phyloP scores from a whole-genome alignment of 495 filamentous ascomycete species.

The Penicillium egyptiacum region DNA sequence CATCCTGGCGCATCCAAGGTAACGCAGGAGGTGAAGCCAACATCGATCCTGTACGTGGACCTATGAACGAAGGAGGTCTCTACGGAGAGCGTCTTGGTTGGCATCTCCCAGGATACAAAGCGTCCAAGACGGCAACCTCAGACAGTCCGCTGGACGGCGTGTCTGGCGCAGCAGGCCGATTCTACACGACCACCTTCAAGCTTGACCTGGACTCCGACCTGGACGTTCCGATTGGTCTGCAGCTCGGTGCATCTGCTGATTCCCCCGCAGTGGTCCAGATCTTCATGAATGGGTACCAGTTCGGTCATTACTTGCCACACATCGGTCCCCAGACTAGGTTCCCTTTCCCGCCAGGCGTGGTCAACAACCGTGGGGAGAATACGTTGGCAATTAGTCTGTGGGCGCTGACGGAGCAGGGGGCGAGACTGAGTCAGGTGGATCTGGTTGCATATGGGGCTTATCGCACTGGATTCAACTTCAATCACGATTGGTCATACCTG shows the following conservation, averaged over 20 bases:
- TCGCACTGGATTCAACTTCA: conserved; percentile 46
- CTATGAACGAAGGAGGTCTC: conserved; percentile 71
- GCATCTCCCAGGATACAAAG: conserved; percentile 59
- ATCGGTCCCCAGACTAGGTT: conserved; percentile 52
- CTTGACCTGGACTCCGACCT: conserved; percentile 48
- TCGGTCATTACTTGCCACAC: conserved; percentile 50
- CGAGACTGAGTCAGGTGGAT: conserved; percentile 36
- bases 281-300: conserved; percentile 49
- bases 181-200: conserved; percentile 58
- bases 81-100: conserved; percentile 66
- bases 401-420: conserved; percentile 44
- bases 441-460: conserved; percentile 37
- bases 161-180: conserved; percentile 49
- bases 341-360: conserved; percentile 48
- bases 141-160: conserved; percentile 52
- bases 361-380: conserved; percentile 48
- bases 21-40: conserved; percentile 71
- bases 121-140: conserved; percentile 38
- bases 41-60: conserved; percentile 61
- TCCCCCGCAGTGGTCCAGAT: conserved; percentile 35
- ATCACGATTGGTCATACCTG: conserved; percentile 44
- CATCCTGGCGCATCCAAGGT: conserved; percentile 72
- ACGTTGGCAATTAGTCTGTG: conserved; percentile 49
- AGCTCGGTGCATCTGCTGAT: conserved; percentile 29
- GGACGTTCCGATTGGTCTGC: conserved; percentile 43